These are phyloP conservation scores for Wickerhamomyces sp. DNA, from an alignment of 1,139 yeast species.

Conservation along the genomic window DNA sequence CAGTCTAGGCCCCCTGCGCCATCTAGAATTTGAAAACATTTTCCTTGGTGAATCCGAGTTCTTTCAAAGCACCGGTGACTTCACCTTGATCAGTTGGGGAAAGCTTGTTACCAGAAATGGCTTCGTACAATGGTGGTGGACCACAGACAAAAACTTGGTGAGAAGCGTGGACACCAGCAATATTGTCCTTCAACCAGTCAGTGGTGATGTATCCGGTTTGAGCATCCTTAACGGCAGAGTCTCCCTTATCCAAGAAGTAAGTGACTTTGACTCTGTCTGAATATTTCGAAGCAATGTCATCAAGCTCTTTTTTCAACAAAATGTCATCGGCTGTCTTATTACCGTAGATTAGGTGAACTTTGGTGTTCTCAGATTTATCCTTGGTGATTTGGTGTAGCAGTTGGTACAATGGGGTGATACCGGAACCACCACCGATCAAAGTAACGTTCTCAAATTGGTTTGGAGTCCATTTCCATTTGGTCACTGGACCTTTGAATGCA, in stretches of 20 bases:
- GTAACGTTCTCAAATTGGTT: conserved; percentile 77
- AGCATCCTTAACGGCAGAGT: conserved; percentile 47
- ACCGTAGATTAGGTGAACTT: conserved; percentile 76
- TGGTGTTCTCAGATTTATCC: conserved; percentile 81
- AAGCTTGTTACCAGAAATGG: conserved; percentile 79
- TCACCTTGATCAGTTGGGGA: conserved; percentile 96
- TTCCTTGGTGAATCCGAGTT: conserved; percentile 82
- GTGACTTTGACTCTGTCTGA: conserved; percentile 73
- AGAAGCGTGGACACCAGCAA: conserved; percentile 55
- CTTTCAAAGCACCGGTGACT: conserved; percentile 79
- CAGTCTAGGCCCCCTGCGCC: too few species aligned
- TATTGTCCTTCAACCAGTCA: conserved; percentile 53
- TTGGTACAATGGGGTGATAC: conserved; percentile 94
- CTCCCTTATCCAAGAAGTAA: conserved; percentile 72
- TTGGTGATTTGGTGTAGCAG: conserved; percentile 62
- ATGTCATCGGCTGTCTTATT: conserved; percentile 73
- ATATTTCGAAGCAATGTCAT: conserved; percentile 52
- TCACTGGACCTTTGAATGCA: conserved; percentile 90
- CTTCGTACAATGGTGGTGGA: conserved; percentile 80
- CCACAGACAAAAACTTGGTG: conserved; percentile 85
- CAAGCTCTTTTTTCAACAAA: conserved; percentile 71
- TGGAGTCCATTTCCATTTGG: conserved; percentile 89
- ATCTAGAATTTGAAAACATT: conserved; percentile 82
- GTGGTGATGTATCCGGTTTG: conserved; percentile 67
- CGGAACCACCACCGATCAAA: conserved; percentile 93